These are phyloP conservation scores for Geotrichum bryndzae DNA, from an alignment of 1,139 yeast species.

Conservation along the genomic window DNA sequence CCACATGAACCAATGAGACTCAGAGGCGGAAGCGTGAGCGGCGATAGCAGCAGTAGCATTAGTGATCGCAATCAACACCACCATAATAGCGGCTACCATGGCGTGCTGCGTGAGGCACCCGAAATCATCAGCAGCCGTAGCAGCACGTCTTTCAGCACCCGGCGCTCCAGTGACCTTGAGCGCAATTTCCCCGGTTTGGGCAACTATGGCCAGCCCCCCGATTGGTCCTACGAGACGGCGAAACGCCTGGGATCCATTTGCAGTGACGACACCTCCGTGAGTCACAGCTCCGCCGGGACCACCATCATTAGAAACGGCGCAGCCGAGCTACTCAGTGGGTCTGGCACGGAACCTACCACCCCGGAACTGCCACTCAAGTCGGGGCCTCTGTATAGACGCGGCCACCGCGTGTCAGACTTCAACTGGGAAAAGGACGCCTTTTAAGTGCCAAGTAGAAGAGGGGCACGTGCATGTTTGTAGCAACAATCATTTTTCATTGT, in stretches of 20 bases:
- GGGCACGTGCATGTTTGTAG: neutral
- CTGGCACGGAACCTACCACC: neutral
- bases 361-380: constrained; percentile 4
- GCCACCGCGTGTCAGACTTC: constrained; percentile 26
- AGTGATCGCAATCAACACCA: neutral
- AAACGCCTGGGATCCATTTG: neutral
- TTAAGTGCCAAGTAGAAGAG: constrained; percentile 8
- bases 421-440: constrained; percentile 32
- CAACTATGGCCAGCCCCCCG: neutral
- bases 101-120: neutral
- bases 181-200: constrained; percentile 1
- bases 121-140: neutral
- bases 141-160: neutral
- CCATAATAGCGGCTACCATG: neutral
- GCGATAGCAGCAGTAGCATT: neutral
- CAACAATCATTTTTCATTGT: neutral
- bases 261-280: neutral
- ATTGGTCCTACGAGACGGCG: neutral
- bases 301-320: neutral
- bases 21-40: neutral
- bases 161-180: neutral
- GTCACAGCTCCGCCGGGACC: neutral
- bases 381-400: constrained; percentile 4
- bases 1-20: neutral
- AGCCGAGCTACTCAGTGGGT: neutral